Evolutionary conservation across 768 basidiomycete genomes (phyloP).

Genomic region (Xerocomellus chrysenteron): DNA sequence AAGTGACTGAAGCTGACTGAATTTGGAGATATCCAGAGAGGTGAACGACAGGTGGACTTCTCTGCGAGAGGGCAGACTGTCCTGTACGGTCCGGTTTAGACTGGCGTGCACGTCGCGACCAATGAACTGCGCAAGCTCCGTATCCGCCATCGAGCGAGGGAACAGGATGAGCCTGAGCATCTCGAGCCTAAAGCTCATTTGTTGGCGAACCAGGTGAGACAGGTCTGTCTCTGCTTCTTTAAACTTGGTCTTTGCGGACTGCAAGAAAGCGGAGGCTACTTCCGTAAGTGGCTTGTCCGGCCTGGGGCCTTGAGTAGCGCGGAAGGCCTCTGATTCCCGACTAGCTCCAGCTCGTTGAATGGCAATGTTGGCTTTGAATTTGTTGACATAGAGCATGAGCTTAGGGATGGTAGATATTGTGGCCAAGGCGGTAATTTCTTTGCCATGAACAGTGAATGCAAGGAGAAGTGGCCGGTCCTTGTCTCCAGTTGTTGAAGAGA

Average conservation of each 20-base stretch:
- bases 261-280: conserved; percentile 83
- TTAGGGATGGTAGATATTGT: conserved; percentile 79
- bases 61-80: conserved; percentile 50
- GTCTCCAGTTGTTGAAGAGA: conserved; percentile 38
- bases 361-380: conserved; percentile 71
- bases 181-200: conserved; percentile 69
- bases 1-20: conserved; percentile 58
- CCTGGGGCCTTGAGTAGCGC: conserved; percentile 65
- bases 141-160: conserved; percentile 75
- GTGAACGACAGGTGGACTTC: conserved; percentile 72
- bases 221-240: conserved; percentile 63
- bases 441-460: conserved; percentile 72
- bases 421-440: conserved; percentile 62
- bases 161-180: conserved; percentile 71
- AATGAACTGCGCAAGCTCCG: conserved; percentile 74
- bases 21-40: conserved; percentile 73
- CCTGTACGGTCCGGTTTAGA: conserved; percentile 60
- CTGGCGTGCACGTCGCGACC: conserved; percentile 68
- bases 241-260: conserved; percentile 68
- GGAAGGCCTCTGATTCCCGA: conserved; percentile 75
- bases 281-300: conserved; percentile 80
- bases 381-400: conserved; percentile 69
- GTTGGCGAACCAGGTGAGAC: conserved; percentile 64
- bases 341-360: conserved; percentile 74
- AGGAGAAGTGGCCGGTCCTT: conserved; percentile 59